Evolutionary conservation across 176 grass and related monocot genomes (phyloP), one percentile per base, ranked within the genome.

Genomic region (Triticum timopheevii): DNA sequence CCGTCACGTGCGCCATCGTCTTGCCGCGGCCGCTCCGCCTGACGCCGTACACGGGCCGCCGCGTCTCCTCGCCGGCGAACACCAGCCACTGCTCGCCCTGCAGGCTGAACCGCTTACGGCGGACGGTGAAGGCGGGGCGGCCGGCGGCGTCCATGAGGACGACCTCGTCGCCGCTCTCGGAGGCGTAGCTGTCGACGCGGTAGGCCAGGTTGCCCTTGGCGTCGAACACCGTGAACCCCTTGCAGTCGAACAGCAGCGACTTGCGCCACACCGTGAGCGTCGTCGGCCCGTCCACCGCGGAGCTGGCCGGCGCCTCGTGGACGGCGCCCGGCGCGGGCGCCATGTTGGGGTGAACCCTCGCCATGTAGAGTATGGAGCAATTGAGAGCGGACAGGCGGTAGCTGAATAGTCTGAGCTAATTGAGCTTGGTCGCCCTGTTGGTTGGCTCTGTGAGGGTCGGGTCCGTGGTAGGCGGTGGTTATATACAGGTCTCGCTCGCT

Each of bases 221-320:
- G 86, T 98, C 93, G 85, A 91, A 98, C 68, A 98, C 96, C 34
- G 93, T 93, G 90, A 95, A 98, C 6, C 96, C 96, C 67, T 82
- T 93, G 88, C 96, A 98, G 80, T 93, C 95, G 93, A 98, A 95
- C 49, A 98, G 80, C 49, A 95, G 93, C 15, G 93, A 95, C 90
- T 98, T 98, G 83, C 93, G 84, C 96, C 96, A 98, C 96, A 98
- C 93, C 35, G 96, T 98, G 74, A 98, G 76, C 74, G 86, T 78
- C 83, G 80, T 84, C 65, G 81, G 49, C 62, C 80, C 84, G 3
- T 81, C 86, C 80, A 31, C 78, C 36, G 10, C 19, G 3, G 39
- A 6, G 31, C 17, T 69, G 66, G 66, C 31, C 33, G 39, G n/a
- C 40, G 36, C 36, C 5, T 19, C 6, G 33, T 5, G 2, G 70